phyloP scores from a whole-genome alignment of 2,329 filamentous ascomycete genomes.

The Botrytis elliptica region DNA sequence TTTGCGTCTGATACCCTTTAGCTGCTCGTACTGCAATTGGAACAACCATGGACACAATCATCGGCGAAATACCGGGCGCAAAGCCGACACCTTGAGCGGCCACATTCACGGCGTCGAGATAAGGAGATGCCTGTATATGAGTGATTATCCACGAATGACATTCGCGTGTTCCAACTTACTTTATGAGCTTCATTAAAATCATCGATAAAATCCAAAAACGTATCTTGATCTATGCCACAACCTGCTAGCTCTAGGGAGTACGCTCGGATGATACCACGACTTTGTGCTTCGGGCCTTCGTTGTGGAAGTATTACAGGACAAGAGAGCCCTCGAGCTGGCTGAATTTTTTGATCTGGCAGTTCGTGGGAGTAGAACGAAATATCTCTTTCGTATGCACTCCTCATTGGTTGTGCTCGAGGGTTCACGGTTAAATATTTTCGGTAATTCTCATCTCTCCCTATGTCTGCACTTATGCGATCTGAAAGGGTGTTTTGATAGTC shows the following conservation, averaged over 20 bases:
- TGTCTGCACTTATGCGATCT: neutral
- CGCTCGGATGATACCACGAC: constrained; percentile 47
- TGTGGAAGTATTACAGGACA: constrained; percentile 53
- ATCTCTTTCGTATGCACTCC: neutral
- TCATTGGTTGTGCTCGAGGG: neutral
- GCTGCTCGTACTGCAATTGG: constrained; percentile 44
- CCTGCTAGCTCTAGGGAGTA: constrained; percentile 49
- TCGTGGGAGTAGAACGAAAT: constrained; percentile 15
- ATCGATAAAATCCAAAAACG: constrained; percentile 50
- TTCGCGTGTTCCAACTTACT: constrained; percentile 1
- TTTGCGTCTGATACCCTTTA: constrained; percentile 35
- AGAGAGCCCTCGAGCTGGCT: neutral
- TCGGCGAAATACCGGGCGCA: constrained; percentile 42
- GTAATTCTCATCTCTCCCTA: constrained; percentile 4
- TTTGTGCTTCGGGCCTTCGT: constrained; percentile 46
- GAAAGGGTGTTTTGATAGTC: constrained; percentile 7
- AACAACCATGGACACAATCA: constrained; percentile 45
- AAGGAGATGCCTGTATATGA: constrained; percentile 33
- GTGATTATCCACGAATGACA: constrained; percentile 1
- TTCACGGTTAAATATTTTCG: neutral
- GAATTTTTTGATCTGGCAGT: neutral
- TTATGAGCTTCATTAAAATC: constrained; percentile 43
- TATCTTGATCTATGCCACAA: constrained; percentile 47
- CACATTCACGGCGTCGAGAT: constrained; percentile 44
- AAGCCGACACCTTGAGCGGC: constrained; percentile 43